Evolutionary conservation across 2,329 filamentous ascomycete species (phyloP), one percentile per base, ranked within the genome.

Genomic region (Colletotrichum cereale): DNA sequence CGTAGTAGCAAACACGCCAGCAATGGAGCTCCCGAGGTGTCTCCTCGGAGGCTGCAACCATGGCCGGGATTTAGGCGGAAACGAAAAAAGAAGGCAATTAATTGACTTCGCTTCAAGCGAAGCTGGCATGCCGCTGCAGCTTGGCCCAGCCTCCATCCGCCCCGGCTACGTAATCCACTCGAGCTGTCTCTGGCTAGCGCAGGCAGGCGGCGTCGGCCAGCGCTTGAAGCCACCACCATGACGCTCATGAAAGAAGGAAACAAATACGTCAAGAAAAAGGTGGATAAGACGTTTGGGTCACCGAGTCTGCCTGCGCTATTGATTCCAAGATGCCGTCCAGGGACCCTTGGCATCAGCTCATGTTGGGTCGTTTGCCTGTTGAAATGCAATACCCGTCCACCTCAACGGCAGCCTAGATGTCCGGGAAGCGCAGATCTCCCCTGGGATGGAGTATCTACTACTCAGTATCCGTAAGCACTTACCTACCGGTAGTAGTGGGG

Each of bases 361-460:
- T 21, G 31, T 38, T 57, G 56, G 26, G 16, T 16, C 50, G 26
- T 31, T 50, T 40, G 40, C 14, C 31, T 47, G n/a, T 11, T 29
- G 24, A 24, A 42, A 50, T 31, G 16, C 24, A 53, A 29, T 11
- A 12, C 38, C 16, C n/a, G 29, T 11, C 21, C 26, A 65, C 40
- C 42, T 48, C 50, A 44, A 11, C 26, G 18, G 29, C 31, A 29
- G 38, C 38, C 52, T 16, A 24, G 31, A 61, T 24, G 36, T 52
- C 62, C 62, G 66, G 64, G 57, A 50, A 29, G 38, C 34, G 64
- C 64, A 67, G 57, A 71, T 71, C 56, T 67, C 44, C 64, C 56
- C 61, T 21, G 36, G 14, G 36, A 55, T 55, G 68, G 57, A 42
- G n/a, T n/a, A n/a, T n/a, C n/a, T n/a, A n/a, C n/a, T n/a, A n/a